Percentiles rank a stretch among this genome's conserved stretches.
Conservation (phyloP, 495 filamentous ascomycete species). For the Penicillium bialowiezense region DNA sequence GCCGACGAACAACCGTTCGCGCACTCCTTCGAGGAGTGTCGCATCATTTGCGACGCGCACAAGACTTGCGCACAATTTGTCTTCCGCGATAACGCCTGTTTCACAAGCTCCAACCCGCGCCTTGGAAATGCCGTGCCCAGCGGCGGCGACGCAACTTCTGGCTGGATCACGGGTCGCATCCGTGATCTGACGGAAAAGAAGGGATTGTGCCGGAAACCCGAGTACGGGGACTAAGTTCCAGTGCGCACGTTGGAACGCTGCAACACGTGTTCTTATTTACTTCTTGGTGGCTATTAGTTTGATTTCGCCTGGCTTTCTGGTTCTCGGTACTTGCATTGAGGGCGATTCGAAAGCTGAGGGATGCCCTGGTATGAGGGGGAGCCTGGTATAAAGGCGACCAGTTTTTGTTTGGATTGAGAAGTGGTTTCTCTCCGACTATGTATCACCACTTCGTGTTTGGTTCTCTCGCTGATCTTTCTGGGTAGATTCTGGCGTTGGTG, state of each 20-base stretch:
- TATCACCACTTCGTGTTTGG: neutral
- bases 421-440: neutral
- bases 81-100: constrained; percentile 33
- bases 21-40: constrained; percentile 34
- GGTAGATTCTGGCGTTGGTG: constrained; percentile 4
- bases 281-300: neutral
- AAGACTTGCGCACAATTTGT: constrained; percentile 37
- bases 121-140: constrained; percentile 27
- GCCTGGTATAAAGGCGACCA: too few relatives aligned
- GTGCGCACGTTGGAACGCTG: too few relatives aligned
- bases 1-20: constrained; percentile 33
- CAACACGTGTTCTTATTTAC: neutral
- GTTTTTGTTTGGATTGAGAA: neutral
- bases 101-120: constrained; percentile 29
- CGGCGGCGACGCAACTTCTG: constrained; percentile 23
- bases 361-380: too few relatives aligned
- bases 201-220: constrained; percentile 29
- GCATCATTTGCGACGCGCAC: constrained; percentile 25
- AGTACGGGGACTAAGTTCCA: constrained; percentile 27
- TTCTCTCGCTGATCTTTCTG: neutral
- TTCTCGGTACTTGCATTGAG: neutral
- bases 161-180: constrained; percentile 35
- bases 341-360: too few relatives aligned
- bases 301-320: neutral
- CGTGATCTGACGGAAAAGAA: constrained; percentile 30